These are phyloP conservation scores for Cyclotella distinguenda DNA, from an alignment of 108 stramenopile species.

Conservation along the genomic window DNA sequence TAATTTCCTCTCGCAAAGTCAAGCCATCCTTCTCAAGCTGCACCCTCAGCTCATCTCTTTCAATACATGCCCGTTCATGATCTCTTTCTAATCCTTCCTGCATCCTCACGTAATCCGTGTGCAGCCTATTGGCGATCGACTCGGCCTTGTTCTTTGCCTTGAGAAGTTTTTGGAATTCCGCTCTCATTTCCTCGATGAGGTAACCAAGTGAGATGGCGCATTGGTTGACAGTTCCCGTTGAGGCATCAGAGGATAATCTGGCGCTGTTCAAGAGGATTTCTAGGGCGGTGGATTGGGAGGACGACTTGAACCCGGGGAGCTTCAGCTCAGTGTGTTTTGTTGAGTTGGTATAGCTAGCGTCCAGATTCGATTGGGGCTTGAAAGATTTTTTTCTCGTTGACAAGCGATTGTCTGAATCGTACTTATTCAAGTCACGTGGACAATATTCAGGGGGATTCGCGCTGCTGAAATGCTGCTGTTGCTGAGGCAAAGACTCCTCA, in stretches of 20 bases:
- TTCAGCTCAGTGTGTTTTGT: neutral
- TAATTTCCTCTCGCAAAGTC: neutral
- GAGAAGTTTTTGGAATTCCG: neutral
- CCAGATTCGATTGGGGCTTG: no score
- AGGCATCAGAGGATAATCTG: neutral
- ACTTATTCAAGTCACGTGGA: no score
- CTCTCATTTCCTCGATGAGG: neutral
- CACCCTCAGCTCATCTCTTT: neutral
- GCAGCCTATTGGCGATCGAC: neutral
- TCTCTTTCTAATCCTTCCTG: neutral
- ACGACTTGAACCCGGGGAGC: neutral
- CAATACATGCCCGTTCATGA: neutral
- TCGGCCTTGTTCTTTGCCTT: slow-evolving; percentile 4
- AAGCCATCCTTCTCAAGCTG: neutral
- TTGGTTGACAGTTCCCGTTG: neutral
- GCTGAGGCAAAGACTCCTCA: no score
- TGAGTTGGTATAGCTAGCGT: no score
- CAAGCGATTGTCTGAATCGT: no score
- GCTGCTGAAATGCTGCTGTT: no score
- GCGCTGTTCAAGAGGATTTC: neutral
- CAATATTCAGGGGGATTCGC: no score
- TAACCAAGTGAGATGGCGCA: neutral
- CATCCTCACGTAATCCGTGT: slow-evolving; percentile 1
- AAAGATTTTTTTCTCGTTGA: no score
- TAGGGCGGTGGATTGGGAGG: neutral